Base-by-base conservation (phyloP, 495 filamentous ascomycete genomes). In the Penicillium steckii region DNA sequence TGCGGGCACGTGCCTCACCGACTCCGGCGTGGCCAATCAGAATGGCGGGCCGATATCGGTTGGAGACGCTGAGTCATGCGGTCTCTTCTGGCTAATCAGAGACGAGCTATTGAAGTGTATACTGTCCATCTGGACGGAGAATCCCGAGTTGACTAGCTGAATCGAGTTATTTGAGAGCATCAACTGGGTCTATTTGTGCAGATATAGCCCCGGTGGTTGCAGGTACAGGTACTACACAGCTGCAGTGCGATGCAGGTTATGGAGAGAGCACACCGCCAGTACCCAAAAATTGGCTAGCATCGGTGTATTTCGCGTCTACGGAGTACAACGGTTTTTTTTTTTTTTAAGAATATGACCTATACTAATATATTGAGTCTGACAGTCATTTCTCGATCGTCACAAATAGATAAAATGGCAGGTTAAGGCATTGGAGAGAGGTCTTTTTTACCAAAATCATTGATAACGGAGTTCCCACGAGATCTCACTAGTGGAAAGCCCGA, bases 1-100 rank as follows among this genome's bases (percentile, higher is more conserved):
- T 42, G 57, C 44, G 54, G 49, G 55, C 70, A 69, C 66, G 68
- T 70, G 69, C 48, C 50, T 62, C 65, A 67, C 69, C 66, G 66
- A 66, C 62, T 59, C 43, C 42, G 48, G 30, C 22, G n/a, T 9
- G 25, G 53, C 69, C 68, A 74, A 74, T 74, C 56, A 68, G 41
- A 42, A 18, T 22, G 3, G 15, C 29, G 48, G 47, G 38, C 27
- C 53, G 47, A 50, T 44, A 61, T 57, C 58, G 58, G 58, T 47
- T 26, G 51, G 15, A 23, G 2, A 21, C 9, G 18, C 22, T 38
- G 50, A 37, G 33, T 37, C 33, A 37, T 37, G 3, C 3, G 3
- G 4, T 7, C 13, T 17, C 41, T 32, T 29, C 23, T 46, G 8
- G 24, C 43, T n/a, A 21, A 41, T 41, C 18, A 41, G 7, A 12